Base-by-base conservation (phyloP, 2,329 filamentous ascomycete genomes). In the Colletotrichum neosansevieriae region DNA sequence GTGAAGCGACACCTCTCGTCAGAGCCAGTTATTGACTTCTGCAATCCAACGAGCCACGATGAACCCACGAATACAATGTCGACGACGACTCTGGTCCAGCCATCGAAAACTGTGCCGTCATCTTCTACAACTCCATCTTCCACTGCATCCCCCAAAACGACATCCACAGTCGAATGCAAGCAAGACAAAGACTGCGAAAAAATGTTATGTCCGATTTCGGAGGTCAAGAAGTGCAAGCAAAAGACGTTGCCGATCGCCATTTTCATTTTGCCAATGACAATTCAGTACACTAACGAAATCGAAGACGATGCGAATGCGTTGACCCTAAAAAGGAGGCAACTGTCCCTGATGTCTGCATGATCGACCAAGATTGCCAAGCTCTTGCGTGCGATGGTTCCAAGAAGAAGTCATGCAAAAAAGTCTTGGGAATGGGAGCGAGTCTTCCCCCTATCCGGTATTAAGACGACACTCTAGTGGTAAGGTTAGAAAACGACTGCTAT, bases 381-480 rank as follows among this genome's bases (percentile, higher is more conserved):
- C 7, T 57, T 0, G 0, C 0, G 9, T 57, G 38, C 15, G 21
- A 57, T 21, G 36, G 0, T 1, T 32, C 21, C 0, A 32, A 49
- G 15, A 12, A 13, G 21, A 57, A 57, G 53, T 57, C 53, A 12
- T 57, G 53, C 5, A 34, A 40, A 2, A 40, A 6, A 2, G 36
- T 9, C 0, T 21, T 53, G 2, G 4, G 24, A 6, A 36, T 36
- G 49, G 49, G 0, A 38, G 36, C 4, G 9, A 38, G 3, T 19
- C 4, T 32, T 12, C 34, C 34, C 2, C 6, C 29, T 6, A 53
- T 53, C 15, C 49, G 29, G 49, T 53, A n/a, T n/a, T n/a, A 53
- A 53, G 29, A 51, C 1, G 29, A 29, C 6, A 29, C 29, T 29
- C 29, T 4, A 29, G 29, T 29, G 29, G 1, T 6, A 7, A 7